Evolutionary conservation across 2,329 filamentous ascomycete genomes (phyloP), one percentile per base, ranked within the genome.

Genomic region (Fonsecaea pedrosoi): DNA sequence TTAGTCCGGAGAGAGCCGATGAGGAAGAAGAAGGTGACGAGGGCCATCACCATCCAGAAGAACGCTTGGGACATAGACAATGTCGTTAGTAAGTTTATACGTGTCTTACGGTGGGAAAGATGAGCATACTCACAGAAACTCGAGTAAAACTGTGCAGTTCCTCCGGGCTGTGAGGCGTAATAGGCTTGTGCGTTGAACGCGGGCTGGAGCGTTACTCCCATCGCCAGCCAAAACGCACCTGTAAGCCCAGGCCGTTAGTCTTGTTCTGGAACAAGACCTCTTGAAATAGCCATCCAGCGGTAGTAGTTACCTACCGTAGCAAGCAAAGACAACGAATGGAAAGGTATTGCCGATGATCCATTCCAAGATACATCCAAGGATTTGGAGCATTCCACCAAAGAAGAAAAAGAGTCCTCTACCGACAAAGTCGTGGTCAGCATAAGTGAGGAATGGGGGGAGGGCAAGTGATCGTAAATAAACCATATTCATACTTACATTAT

Each of bases 1-100:
- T 93, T 92, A 25, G 89, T 92, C 54, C 90, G 86, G 18, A 92
- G 79, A 0, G 90, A 84, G 78, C 88, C 90, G 74, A 92, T 80
- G 55, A 91, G 79, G 79, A 86, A 92, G 71, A 92, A 75, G 67
- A 90, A 76, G 75, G 85, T 87, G 30, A 92, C 78, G 15, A 91
- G 67, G 2, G 80, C 86, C 88, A 91, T 90, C 67, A 84, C 83
- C 64, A 91, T 75, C 75, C 59, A 87, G 82, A 78, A 89, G 86
- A 80, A 90, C 90, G 21, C 78, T 84, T 37, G 25, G 25, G 25
- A 25, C 3, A 25, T 25, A 25, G 25, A 25, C 2, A 25, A 2
- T 25, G 2, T 25, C 25, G 25, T 25, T 25, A 25, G 25, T 25
- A 25, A 25, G 25, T 25, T 25, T 25, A 25, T 25, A 25, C 25